Percentiles rank a stretch among this genome's conserved stretches.
Evolutionary conservation across 2,329 filamentous ascomycete species (phyloP).

Genomic region (Thermothelomyces thermophilus): DNA sequence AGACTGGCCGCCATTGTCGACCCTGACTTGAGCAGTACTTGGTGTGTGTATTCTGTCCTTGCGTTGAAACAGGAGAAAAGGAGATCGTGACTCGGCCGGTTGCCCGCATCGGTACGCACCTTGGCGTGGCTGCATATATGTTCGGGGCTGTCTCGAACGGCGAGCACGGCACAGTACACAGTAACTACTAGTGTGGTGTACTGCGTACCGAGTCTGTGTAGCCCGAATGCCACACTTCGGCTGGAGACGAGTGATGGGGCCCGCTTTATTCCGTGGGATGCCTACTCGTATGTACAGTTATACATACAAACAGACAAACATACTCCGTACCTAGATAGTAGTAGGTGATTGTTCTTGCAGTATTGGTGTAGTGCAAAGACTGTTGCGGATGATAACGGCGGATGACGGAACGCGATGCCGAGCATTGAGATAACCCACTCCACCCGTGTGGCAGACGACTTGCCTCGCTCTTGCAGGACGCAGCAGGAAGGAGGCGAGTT

Average conservation of each 20-base stretch:
- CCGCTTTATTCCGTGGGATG: no score
- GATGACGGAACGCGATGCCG: slow-evolving; percentile 1
- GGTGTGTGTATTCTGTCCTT: neutral
- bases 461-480: no score
- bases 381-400: neutral
- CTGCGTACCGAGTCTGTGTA: neutral
- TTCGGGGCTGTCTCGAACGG: slow-evolving; percentile 5
- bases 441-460: neutral
- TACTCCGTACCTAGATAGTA: no score
- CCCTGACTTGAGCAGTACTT: no score
- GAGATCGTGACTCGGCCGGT: neutral
- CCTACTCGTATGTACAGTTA: no score
- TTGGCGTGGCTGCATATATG: slow-evolving; percentile 5
- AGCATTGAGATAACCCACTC: neutral
- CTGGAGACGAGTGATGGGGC: neutral
- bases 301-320: no score
- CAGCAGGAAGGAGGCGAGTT: no score
- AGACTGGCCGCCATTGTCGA: no score
- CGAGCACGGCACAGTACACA: neutral
- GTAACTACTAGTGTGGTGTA: no score
- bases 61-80: neutral
- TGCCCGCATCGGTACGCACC: slow-evolving; percentile 10
- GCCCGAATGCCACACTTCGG: slow-evolving; percentile 1
- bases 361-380: neutral
- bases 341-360: no score